These are phyloP conservation scores for Fusarium anthophilum DNA, from an alignment of 2,329 filamentous ascomycete genomes.

Conservation along the genomic window DNA sequence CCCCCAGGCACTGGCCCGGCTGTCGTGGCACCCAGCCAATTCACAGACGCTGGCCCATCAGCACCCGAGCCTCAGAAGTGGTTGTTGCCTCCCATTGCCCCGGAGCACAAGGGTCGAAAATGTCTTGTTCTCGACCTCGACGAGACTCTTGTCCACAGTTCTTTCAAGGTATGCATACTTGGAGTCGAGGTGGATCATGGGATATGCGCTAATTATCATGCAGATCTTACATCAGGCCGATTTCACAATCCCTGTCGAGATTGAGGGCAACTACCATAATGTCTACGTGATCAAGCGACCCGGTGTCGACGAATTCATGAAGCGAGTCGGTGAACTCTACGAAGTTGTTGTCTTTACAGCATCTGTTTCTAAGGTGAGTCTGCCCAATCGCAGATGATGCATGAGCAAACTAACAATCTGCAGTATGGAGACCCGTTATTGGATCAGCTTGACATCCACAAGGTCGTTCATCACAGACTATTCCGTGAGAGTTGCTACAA, in stretches of 20 bases:
- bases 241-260: conserved; percentile 98
- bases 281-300: conserved; percentile 99
- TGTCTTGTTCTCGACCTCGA: conserved; percentile 95
- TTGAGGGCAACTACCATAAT: conserved; percentile 98
- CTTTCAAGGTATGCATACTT: conserved; percentile 81
- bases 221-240: conserved; percentile 98
- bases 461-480: conserved; percentile 92
- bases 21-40: conserved; percentile 52
- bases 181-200: background rate
- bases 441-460: conserved; percentile 96
- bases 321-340: conserved; percentile 95
- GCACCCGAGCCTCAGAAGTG: conserved; percentile 64
- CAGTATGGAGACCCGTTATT: conserved; percentile 96
- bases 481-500: conserved; percentile 99
- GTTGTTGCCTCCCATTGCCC: conserved; percentile 82
- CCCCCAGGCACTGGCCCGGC: conserved; percentile 58
- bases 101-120: conserved; percentile 86
- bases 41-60: conserved; percentile 54
- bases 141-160: conserved; percentile 97
- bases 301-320: conserved; percentile 99
- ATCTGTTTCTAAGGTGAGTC: conserved; percentile 89
- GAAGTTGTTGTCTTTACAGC: conserved; percentile 99
- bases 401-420: conserved; percentile 36
- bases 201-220: conserved; percentile 33
- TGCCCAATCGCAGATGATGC: background rate